Evolutionary conservation across 371 early-diverging fungal genomes (phyloP).

Genomic region (Apophysomyces sp.): DNA sequence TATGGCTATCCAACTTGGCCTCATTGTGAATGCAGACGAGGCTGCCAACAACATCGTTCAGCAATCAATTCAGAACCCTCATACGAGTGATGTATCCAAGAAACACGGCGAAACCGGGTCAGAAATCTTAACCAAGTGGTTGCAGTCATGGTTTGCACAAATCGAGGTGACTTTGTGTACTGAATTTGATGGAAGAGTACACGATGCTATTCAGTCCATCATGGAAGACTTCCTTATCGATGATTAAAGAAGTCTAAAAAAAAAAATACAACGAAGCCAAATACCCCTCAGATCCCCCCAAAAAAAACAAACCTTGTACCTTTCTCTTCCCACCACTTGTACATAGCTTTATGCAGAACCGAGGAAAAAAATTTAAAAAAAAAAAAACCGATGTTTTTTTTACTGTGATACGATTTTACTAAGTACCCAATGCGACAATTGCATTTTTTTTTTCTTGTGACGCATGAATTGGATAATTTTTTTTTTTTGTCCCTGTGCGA

Average conservation of each 20-base stretch:
- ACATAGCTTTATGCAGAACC: not conserved
- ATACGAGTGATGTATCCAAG: not conserved
- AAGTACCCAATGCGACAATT: not conserved
- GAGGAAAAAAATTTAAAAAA: not conserved
- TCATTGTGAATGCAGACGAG: conserved; percentile 22
- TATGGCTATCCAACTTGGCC: conserved; percentile 25
- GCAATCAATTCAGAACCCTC: conserved; percentile 3
- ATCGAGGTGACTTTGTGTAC: conserved; percentile 14
- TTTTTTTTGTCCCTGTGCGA: no score
- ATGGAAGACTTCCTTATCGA: conserved; percentile 26
- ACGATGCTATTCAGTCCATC: conserved; percentile 24
- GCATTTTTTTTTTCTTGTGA: not conserved
- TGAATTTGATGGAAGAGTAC: conserved; percentile 26
- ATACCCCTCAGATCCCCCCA: not conserved
- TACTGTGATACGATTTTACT: not conserved
- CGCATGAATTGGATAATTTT: no score
- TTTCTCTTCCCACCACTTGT: not conserved
- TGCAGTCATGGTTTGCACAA: conserved; percentile 16
- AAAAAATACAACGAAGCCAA: not conserved
- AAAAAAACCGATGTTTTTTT: no score
- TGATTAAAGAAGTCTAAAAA: conserved; percentile 7
- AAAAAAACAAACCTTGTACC: not conserved
- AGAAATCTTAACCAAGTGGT: conserved; percentile 14
- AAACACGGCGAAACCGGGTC: not conserved
- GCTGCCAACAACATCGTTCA: conserved; percentile 21